Evolutionary conservation across 1,139 yeast genomes (phyloP).

Genomic region (Suhomyces kunorum): DNA sequence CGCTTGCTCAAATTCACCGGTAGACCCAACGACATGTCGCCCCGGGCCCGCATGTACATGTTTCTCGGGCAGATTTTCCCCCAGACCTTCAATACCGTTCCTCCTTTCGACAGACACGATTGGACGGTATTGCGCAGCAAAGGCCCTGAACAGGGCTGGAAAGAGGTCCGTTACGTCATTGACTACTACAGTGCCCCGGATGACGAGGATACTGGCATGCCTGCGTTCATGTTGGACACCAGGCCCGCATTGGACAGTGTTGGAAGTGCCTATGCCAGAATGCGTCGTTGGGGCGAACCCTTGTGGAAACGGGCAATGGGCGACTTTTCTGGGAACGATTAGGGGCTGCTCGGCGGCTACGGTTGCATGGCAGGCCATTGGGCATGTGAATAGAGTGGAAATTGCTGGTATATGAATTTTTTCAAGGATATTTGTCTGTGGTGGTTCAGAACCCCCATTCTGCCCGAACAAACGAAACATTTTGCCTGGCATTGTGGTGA

Average conservation of each 20-base stretch:
- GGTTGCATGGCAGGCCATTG: too few species aligned
- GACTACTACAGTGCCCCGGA: constrained; percentile 95
- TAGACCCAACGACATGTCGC: constrained; percentile 82
- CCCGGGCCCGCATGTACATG: constrained; percentile 79
- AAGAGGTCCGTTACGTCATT: constrained; percentile 80
- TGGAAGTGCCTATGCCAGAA: constrained; percentile 65
- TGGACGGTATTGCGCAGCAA: constrained; percentile 86
- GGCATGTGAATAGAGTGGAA: too few species aligned
- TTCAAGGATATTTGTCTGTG: too few species aligned
- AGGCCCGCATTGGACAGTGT: constrained; percentile 87
- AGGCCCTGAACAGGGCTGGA: constrained; percentile 50
- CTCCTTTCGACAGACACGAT: constrained; percentile 98
- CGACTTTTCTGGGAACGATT: too few species aligned
- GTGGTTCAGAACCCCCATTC: too few species aligned
- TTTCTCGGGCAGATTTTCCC: constrained; percentile 73
- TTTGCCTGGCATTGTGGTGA: too few species aligned
- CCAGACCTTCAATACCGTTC: constrained; percentile 65
- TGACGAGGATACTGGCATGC: constrained; percentile 83
- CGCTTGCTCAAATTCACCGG: constrained; percentile 87
- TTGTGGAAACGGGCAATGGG: constrained; percentile 51
- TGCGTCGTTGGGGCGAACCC: constrained; percentile 52
- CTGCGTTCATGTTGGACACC: constrained; percentile 88
- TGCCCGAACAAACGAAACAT: too few species aligned
- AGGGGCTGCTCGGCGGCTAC: too few species aligned
- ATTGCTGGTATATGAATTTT: too few species aligned